Evolutionary conservation across 768 basidiomycete genomes (phyloP), one percentile per base, ranked within the genome.

Genomic region (Rhizopogon salebrosus): DNA sequence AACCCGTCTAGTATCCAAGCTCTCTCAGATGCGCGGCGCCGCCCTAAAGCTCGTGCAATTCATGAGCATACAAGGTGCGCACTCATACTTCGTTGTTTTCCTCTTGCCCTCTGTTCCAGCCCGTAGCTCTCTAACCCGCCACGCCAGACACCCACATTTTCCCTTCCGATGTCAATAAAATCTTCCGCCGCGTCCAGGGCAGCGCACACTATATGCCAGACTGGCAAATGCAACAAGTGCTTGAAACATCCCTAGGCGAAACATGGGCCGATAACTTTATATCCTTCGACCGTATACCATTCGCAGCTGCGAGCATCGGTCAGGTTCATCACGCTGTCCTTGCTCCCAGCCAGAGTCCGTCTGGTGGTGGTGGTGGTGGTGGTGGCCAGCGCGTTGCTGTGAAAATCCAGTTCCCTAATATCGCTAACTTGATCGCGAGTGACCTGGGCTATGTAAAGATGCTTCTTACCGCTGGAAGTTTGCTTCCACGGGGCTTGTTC

Each of bases 21-120:
- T n/a, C n/a, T n/a, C n/a, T n/a, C n/a, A n/a, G 64, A 98, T 99
- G 95, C 77, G 95, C 14, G 95, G 95, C 0, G 95, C 95, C 0
- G 95, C 95, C 1, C 75, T 99, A 55, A 98, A 99, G 69, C 72
- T 98, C 2, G 95, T 95, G 0, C 95, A 98, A 64, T 99, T 98
- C 63, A 78, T 98, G 77, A 95, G 93, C 64, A 98, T 98, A 27
- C 95, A 99, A 78, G 94, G 84, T 82, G 18, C 13, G 68, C 56
- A 6, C 38, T 3, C 11, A 27, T 26, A 3, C 9, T 9, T n/a
- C 9, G 6, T 24, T 42, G 2, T 27, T n/a, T n/a, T n/a, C n/a
- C n/a, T n/a, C n/a, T n/a, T n/a, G 16, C 16, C 27, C 10, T 4
- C 50, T 29, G 24, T 34, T n/a, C n/a, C n/a, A n/a, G 27, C 3